phyloP scores from a whole-genome alignment of 202 grass and related monocot species.

The Musa balbisiana region DNA sequence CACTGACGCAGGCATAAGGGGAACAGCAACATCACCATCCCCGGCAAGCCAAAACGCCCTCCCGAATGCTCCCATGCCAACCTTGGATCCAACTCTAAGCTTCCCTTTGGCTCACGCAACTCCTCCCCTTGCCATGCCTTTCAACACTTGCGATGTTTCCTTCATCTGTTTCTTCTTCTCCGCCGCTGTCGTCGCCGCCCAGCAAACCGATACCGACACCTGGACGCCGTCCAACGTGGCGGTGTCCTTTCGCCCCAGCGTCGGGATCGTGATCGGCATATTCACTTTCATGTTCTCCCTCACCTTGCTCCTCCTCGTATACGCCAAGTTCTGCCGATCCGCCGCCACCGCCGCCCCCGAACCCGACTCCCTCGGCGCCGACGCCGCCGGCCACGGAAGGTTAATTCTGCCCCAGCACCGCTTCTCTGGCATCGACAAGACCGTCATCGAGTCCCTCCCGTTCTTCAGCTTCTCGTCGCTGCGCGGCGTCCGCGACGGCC shows the following conservation, averaged over 20 bases:
- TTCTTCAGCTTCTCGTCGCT: slow-evolving; percentile 76
- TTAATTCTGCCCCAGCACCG: not conserved
- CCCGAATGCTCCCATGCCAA: too few relatives aligned
- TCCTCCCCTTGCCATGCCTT: not conserved
- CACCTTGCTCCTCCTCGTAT: slow-evolving; percentile 11
- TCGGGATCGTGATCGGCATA: slow-evolving; percentile 7
- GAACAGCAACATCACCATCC: too few relatives aligned
- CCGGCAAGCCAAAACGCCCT: too few relatives aligned
- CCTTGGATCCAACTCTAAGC: too few relatives aligned
- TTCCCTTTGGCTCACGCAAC: too few relatives aligned
- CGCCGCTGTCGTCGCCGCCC: not conserved
- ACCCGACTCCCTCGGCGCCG: not conserved
- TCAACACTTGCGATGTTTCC: not conserved
- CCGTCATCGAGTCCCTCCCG: slow-evolving; percentile 65
- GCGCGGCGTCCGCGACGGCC: slow-evolving; percentile 51
- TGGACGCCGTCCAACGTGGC: not conserved
- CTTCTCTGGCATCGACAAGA: slow-evolving; percentile 45
- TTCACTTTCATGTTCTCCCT: slow-evolving; percentile 11
- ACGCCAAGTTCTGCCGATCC: slow-evolving; percentile 16
- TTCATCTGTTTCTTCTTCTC: not conserved
- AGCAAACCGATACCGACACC: not conserved
- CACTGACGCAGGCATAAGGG: too few relatives aligned
- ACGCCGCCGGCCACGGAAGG: not conserved
- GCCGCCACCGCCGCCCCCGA: not conserved
- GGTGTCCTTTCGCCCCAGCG: not conserved